Conservation (phyloP, 2,329 filamentous ascomycete genomes). For the Hypoxylon sp. region DNA sequence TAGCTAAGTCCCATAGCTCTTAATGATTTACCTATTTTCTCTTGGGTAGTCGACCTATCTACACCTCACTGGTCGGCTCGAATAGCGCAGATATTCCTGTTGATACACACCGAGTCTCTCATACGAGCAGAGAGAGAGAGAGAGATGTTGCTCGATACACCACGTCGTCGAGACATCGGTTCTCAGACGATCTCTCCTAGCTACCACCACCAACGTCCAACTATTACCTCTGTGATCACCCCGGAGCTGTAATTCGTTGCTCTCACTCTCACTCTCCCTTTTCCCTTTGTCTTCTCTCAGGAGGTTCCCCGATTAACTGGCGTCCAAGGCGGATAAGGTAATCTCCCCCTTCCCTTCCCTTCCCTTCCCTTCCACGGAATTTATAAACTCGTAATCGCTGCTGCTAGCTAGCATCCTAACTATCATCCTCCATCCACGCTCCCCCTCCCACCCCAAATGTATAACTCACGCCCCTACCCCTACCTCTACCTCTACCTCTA, state of each 20-base stretch:
- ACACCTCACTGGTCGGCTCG: not conserved
- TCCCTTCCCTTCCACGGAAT: not conserved
- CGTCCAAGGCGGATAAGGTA: not conserved
- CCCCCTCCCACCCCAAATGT: not conserved
- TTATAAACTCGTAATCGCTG: not conserved
- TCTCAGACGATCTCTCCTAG: not conserved
- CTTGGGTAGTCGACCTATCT: constrained; percentile 7
- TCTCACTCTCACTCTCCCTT: not conserved
- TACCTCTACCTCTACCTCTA: not conserved
- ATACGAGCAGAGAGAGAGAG: not conserved
- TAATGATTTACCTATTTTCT: constrained; percentile 4
- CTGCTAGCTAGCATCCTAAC: not conserved
- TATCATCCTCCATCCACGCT: not conserved
- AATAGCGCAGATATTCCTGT: not conserved
- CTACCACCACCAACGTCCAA: not conserved
- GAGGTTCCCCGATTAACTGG: not conserved
- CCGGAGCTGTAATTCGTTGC: not conserved
- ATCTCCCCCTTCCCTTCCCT: no score
- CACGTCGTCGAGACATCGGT: not conserved
- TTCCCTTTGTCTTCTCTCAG: not conserved
- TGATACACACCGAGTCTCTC: not conserved
- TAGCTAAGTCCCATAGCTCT: constrained; percentile 13
- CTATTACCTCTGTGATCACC: not conserved
- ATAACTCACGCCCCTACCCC: no score
- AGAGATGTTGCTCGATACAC: not conserved